These are phyloP conservation scores for Anthracocystis panici-leucophaei DNA, from an alignment of 1,284 basidiomycete genomes.

Conservation along the genomic window DNA sequence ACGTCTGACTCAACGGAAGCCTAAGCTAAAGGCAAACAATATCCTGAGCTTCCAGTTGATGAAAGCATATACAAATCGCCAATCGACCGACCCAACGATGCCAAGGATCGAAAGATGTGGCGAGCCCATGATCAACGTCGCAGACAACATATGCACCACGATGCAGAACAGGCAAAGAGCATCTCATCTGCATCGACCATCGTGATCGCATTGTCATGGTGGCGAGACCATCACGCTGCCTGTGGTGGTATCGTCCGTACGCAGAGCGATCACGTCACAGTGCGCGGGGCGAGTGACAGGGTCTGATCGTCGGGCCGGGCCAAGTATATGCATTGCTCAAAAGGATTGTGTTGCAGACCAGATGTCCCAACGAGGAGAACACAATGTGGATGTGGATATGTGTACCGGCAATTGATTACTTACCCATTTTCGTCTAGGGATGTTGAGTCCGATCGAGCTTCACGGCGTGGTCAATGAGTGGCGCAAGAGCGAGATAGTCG, in stretches of 20 bases:
- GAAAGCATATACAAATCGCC: not conserved
- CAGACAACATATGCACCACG: not conserved
- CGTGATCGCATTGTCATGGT: not conserved
- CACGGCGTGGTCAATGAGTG: not conserved
- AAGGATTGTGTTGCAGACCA: slow-evolving; percentile 2
- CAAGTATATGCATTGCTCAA: not conserved
- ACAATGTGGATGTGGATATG: not conserved
- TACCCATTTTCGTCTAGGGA: slow-evolving; percentile 35
- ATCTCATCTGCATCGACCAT: not conserved
- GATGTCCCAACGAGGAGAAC: no score
- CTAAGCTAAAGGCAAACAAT: slow-evolving; percentile 8
- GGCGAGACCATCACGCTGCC: not conserved
- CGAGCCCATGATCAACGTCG: not conserved
- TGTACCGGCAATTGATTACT: slow-evolving; percentile 9
- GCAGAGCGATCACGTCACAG: not conserved
- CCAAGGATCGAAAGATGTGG: no score
- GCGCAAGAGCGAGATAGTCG: not conserved
- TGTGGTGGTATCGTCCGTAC: not conserved
- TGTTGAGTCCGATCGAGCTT: slow-evolving; percentile 6
- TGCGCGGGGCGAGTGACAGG: not conserved
- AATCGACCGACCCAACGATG: not conserved
- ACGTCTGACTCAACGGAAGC: slow-evolving; percentile 8
- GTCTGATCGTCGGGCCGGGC: not conserved
- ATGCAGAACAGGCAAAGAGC: not conserved
- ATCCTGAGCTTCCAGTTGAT: slow-evolving; percentile 8